Conservation (phyloP, 352 stramenopile species). For the Globisporangium viniferum region DNA sequence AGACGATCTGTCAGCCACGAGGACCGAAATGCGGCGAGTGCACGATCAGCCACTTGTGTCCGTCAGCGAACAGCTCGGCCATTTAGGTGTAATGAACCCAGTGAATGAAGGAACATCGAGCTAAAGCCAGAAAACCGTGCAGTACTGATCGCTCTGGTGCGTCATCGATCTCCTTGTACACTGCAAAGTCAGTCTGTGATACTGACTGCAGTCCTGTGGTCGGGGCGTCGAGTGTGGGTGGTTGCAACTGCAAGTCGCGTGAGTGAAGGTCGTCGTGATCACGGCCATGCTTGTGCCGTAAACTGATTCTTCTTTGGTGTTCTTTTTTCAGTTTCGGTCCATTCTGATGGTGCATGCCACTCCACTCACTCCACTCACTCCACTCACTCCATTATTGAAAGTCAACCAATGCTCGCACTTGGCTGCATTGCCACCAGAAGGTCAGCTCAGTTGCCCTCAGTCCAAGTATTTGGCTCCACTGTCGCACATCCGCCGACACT, state of each 20-base stretch:
- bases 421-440: not conserved
- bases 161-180: not conserved
- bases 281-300: not conserved
- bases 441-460: not conserved
- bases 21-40: conserved; percentile 74
- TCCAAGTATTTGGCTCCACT: not conserved
- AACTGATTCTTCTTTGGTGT: not conserved
- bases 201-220: no score
- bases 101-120: not conserved
- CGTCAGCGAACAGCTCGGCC: conserved; percentile 35
- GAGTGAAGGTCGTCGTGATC: not conserved
- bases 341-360: not conserved
- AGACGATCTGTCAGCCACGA: conserved; percentile 87
- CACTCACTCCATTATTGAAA: not conserved
- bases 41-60: conserved; percentile 63
- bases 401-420: not conserved
- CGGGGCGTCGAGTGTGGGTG: not conserved
- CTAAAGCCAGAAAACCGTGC: not conserved
- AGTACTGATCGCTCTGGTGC: not conserved
- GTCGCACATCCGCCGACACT: not conserved
- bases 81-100: not conserved
- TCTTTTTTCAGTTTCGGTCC: not conserved
- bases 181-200: no score
- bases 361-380: not conserved
- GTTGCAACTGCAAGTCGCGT: not conserved